Base-by-base conservation (phyloP, 352 stramenopile genomes). In the Phytophthora cactorum region DNA sequence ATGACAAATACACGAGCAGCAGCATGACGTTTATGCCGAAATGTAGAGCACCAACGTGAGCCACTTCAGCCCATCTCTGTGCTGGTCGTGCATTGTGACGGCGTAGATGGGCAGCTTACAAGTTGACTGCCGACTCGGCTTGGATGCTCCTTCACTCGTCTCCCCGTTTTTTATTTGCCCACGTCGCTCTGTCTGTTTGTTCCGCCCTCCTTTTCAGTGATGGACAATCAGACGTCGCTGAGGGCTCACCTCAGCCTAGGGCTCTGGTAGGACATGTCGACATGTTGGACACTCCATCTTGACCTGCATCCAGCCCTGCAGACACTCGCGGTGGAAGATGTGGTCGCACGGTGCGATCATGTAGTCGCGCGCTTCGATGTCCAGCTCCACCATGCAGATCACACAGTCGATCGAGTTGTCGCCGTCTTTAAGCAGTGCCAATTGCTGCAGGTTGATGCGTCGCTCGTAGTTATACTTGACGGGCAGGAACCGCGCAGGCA, bases 401-500 rank as follows among this genome's bases (percentile, higher is more conserved):
- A 94, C 88, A 39, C 88, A 96, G 71, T 96, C 86, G 46, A 92
- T 88, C 6, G 81, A 74, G 56, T 69, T 75, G 45, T 88, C 82
- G 59, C 89, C 78, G 62, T 89, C 88, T 32, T 82, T 81, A 6
- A 95, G 71, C 39, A 93, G 62, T 59, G 81, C 82, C 55, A 92
- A 58, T 52, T 93, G 71, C 55, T 93, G 81, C 38, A 80, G 17
- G 52, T 88, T 83, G 27, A 94, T 91, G 45, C 82, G 82, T 36
- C 97, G 89, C 79, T 96, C 92, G 82, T 99, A 99, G 68, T 99
- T 97, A 79, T 98, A 99, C 77, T 99, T 99, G 38, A 97, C 93
- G 2, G 97, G 97, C 32, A 99, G 63, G 60, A 99, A 99, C 62
- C 89, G 83, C 41, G 92, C 86, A 34, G 97, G 97, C 32, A 99